phyloP scores from a whole-genome alignment of 2,329 filamentous ascomycete species.

The Penicillium expansum region DNA sequence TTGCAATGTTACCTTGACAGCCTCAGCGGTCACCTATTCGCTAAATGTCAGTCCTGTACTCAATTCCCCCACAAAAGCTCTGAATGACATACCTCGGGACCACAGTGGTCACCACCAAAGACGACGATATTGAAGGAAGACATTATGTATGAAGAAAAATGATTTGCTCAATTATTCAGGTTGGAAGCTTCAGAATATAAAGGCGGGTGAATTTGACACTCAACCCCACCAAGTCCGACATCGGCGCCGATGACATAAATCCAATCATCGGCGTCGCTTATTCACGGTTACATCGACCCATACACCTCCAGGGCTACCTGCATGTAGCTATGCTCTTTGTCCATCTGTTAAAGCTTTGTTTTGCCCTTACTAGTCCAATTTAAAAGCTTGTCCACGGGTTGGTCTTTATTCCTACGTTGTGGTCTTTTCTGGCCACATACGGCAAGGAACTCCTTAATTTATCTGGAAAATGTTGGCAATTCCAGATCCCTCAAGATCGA shows the following conservation, averaged over 20 bases:
- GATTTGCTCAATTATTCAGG: conserved; percentile 17
- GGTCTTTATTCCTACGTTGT: neutral
- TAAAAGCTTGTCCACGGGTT: neutral
- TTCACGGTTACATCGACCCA: neutral
- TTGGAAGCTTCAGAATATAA: conserved; percentile 17
- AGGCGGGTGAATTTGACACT: conserved; percentile 21
- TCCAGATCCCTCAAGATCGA: neutral
- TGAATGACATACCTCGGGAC: conserved; percentile 68
- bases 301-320: neutral
- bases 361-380: neutral
- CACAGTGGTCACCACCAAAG: conserved; percentile 79
- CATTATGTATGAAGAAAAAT: conserved; percentile 50
- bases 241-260: conserved; percentile 20
- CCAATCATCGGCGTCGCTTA: conserved; percentile 10
- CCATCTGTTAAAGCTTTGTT: neutral
- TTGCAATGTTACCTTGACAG: conserved; percentile 67
- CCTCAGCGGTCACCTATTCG: conserved; percentile 73
- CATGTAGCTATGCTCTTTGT: neutral
- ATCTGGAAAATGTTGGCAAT: neutral
- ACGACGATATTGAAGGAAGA: conserved; percentile 74
- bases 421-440: neutral
- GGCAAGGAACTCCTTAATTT: neutral
- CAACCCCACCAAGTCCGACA: conserved; percentile 27
- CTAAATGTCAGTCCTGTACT: conserved; percentile 10
- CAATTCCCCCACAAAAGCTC: neutral